These are phyloP conservation scores for Pyrus hybrid DNA, from an alignment of 331 rosid genomes.

Conservation along the genomic window DNA sequence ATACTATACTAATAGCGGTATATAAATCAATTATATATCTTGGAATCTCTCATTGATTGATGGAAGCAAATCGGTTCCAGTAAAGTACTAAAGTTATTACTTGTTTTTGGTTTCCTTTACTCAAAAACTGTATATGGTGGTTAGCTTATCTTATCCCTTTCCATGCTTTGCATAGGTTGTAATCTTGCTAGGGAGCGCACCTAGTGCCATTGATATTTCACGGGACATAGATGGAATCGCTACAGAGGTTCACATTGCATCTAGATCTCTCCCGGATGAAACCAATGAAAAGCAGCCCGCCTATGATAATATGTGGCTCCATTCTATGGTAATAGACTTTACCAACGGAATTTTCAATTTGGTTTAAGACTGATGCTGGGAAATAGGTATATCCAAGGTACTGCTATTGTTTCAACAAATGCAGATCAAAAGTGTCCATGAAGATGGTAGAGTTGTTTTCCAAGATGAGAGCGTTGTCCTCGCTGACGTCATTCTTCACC, in stretches of 20 bases:
- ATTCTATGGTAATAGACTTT: constrained; percentile 52
- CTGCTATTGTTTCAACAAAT: not conserved
- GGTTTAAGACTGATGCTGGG: not conserved
- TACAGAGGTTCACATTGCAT: constrained; percentile 66
- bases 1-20: too few species aligned
- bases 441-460: constrained; percentile 54
- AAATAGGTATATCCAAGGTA: not conserved
- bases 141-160: not conserved
- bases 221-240: constrained; percentile 56
- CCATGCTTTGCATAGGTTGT: constrained; percentile 32
- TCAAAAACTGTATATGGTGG: not conserved
- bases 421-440: constrained; percentile 45
- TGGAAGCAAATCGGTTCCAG: too few species aligned
- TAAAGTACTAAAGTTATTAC: too few species aligned
- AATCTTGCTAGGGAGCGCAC: constrained; percentile 52
- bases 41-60: too few species aligned
- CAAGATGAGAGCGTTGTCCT: constrained; percentile 33
- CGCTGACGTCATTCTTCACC: constrained; percentile 50
- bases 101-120: not conserved
- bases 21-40: too few species aligned
- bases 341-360: not conserved
- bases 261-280: constrained; percentile 25
- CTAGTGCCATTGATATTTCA: constrained; percentile 59
- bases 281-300: constrained; percentile 6
- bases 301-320: constrained; percentile 53